Percentiles rank a stretch among this genome's conserved stretches.
Evolutionary conservation across 2,329 filamentous ascomycete genomes (phyloP).

Genomic region (Aspergillus fijiensis): DNA sequence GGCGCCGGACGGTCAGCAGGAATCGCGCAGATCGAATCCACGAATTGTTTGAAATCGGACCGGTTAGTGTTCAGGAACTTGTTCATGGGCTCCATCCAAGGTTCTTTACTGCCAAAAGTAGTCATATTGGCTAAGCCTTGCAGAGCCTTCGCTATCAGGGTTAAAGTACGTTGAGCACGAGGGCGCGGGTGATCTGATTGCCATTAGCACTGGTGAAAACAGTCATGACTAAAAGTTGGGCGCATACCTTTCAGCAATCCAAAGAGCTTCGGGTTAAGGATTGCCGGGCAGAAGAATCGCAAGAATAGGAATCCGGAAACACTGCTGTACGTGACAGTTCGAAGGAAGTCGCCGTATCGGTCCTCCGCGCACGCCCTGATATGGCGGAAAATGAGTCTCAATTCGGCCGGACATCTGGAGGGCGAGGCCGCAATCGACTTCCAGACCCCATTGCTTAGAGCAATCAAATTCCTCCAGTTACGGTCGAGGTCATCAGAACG

Average conservation of each 20-base stretch:
- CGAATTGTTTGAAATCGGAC: conserved; percentile 78
- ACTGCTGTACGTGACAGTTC: conserved; percentile 87
- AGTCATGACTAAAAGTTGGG: background rate
- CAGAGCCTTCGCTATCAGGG: conserved; percentile 86
- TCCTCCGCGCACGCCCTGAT: conserved; percentile 91
- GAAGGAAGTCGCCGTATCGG: conserved; percentile 87
- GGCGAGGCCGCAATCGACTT: conserved; percentile 75
- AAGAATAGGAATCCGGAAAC: conserved; percentile 94
- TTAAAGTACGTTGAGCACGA: conserved; percentile 81
- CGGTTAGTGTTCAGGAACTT: conserved; percentile 74
- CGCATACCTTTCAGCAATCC: conserved; percentile 69
- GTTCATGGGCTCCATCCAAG: conserved; percentile 99
- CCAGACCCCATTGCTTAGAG: conserved; percentile 81
- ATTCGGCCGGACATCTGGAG: conserved; percentile 71
- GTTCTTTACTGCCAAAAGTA: conserved; percentile 88
- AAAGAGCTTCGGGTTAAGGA: conserved; percentile 91
- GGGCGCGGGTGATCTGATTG: conserved; percentile 73
- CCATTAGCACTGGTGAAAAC: conserved; percentile 22
- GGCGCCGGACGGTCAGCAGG: conserved; percentile 66
- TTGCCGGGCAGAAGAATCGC: conserved; percentile 93
- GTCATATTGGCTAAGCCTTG: conserved; percentile 90
- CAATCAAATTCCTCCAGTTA: conserved; percentile 77
- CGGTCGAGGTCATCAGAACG: conserved; percentile 70
- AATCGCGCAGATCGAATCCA: conserved; percentile 82
- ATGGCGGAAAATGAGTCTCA: conserved; percentile 84